Evolutionary conservation across 2,329 filamentous ascomycete species (phyloP).

Genomic region (Aspergillus uvarum): DNA sequence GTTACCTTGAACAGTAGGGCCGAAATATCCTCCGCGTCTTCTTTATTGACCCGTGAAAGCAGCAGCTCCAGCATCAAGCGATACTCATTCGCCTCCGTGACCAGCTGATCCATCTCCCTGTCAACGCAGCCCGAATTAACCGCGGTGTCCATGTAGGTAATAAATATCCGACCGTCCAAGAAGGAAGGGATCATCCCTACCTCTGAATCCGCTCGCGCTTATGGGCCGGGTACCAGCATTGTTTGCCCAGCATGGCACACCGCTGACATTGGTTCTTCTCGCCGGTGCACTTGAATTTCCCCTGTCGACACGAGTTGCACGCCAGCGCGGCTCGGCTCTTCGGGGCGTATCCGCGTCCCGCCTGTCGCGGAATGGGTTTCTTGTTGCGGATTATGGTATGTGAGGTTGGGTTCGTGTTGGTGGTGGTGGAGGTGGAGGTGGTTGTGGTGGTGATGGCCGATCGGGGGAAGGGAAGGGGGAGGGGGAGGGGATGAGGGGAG

Average conservation of each 20-base stretch:
- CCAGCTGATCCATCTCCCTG: neutral
- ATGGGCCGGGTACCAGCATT: neutral
- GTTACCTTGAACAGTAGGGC: neutral
- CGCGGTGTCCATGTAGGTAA: no score
- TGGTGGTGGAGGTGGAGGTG: neutral
- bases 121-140: neutral
- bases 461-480: no score
- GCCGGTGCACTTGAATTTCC: neutral
- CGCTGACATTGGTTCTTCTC: neutral
- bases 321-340: neutral
- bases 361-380: neutral
- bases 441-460: no score
- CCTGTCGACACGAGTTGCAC: neutral
- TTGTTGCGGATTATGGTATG: neutral
- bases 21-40: neutral
- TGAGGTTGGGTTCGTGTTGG: neutral
- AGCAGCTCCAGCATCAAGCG: neutral
- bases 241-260: neutral
- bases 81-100: neutral
- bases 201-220: neutral
- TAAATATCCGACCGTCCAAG: no score
- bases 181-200: neutral
- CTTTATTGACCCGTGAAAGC: neutral
- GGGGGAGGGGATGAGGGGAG: no score
- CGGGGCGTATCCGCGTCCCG: neutral